These are phyloP conservation scores for Ustilago cynodontis DNA, from an alignment of 1,284 basidiomycete species.

Conservation along the genomic window DNA sequence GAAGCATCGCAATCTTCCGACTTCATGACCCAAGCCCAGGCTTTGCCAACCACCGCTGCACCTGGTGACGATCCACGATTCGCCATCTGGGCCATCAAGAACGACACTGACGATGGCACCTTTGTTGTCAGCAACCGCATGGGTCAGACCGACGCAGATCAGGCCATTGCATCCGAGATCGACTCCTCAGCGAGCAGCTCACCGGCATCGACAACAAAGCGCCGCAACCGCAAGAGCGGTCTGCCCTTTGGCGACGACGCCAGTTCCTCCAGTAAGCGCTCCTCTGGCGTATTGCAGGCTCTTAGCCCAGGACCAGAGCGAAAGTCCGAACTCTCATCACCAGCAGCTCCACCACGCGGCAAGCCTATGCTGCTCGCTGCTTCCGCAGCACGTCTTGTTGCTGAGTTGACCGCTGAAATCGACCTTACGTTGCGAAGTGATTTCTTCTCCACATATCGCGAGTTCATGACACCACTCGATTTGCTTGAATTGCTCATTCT, in stretches of 20 bases:
- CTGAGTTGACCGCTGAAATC: slow-evolving; percentile 64
- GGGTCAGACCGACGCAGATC: slow-evolving; percentile 27
- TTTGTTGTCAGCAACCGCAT: slow-evolving; percentile 40
- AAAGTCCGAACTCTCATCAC: background rate
- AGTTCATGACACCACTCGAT: slow-evolving; percentile 48
- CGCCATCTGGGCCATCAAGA: slow-evolving; percentile 58
- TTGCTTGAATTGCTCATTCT: slow-evolving; percentile 59
- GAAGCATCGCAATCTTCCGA: slow-evolving; percentile 10
- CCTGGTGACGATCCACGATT: slow-evolving; percentile 63
- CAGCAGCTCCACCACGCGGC: background rate
- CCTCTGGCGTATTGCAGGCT: background rate
- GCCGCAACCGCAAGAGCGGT: slow-evolving; percentile 31
- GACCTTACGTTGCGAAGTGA: slow-evolving; percentile 57
- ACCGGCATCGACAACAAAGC: slow-evolving; percentile 21
- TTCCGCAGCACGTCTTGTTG: slow-evolving; percentile 55
- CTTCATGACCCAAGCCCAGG: slow-evolving; percentile 42
- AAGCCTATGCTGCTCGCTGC: slow-evolving; percentile 54
- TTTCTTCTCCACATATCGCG: slow-evolving; percentile 66
- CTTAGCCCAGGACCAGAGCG: slow-evolving; percentile 20
- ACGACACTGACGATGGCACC: slow-evolving; percentile 28
- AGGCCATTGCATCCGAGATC: slow-evolving; percentile 7
- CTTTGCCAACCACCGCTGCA: slow-evolving; percentile 40
- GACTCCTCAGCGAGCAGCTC: slow-evolving; percentile 15
- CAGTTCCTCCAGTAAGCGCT: slow-evolving; percentile 8
- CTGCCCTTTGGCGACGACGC: slow-evolving; percentile 16